Evolutionary conservation across 1,139 yeast species (phyloP).

Genomic region (Hyphopichia khmerensis): DNA sequence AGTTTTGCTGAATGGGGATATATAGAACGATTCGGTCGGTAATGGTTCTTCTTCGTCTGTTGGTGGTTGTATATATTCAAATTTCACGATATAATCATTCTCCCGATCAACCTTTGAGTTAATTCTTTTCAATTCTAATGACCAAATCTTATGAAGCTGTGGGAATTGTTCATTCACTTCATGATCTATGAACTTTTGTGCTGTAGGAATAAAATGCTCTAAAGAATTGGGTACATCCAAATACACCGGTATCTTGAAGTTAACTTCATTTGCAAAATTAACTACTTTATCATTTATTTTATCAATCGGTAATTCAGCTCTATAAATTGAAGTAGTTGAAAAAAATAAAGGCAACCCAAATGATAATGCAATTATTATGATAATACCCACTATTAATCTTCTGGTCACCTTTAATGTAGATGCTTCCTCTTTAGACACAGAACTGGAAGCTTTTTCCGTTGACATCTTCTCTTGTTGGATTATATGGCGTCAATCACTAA

Average conservation of each 20-base stretch:
- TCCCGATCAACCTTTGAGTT: constrained; percentile 9
- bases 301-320: constrained; percentile 69
- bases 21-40: constrained; percentile 18
- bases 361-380: constrained; percentile 29
- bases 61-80: constrained; percentile 14
- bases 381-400: constrained; percentile 24
- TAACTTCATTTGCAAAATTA: constrained; percentile 29
- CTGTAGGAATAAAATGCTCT: constrained; percentile 20
- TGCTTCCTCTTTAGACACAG: not conserved
- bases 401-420: not conserved
- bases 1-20: constrained; percentile 35
- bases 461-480: not conserved
- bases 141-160: constrained; percentile 23
- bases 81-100: constrained; percentile 21
- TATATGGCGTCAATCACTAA: too few species aligned
- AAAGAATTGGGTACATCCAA: constrained; percentile 41
- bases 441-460: not conserved
- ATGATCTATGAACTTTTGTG: constrained; percentile 32
- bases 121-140: constrained; percentile 21
- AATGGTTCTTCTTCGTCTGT: constrained; percentile 11
- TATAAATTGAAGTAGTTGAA: constrained; percentile 65
- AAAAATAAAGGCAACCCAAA: constrained; percentile 80
- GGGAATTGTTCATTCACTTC: constrained; percentile 22
- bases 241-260: constrained; percentile 57
- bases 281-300: constrained; percentile 44